Conservation (phyloP, 371 early-diverging fungal species). For the Mucor irregularis region DNA sequence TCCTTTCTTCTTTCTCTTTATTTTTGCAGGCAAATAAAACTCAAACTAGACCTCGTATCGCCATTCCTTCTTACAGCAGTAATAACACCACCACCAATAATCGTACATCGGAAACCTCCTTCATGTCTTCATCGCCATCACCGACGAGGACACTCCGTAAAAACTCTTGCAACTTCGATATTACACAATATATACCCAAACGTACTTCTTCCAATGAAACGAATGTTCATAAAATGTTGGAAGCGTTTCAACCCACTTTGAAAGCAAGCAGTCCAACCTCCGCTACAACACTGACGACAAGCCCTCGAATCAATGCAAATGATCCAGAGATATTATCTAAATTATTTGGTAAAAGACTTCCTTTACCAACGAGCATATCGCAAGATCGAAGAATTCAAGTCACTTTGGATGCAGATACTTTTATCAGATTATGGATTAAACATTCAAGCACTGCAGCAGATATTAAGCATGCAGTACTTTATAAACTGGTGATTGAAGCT, state of each 20-base stretch:
- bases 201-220: conserved; percentile 25
- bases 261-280: background rate
- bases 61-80: conserved; percentile 7
- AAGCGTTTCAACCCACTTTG: conserved; percentile 17
- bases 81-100: background rate
- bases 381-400: conserved; percentile 35
- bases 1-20: background rate
- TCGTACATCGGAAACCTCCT: too few relatives aligned
- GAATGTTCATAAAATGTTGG: conserved; percentile 20
- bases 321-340: conserved; percentile 20
- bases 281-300: conserved; percentile 1
- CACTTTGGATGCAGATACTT: conserved; percentile 30
- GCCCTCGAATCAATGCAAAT: conserved; percentile 14
- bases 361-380: conserved; percentile 9
- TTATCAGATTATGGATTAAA: conserved; percentile 23
- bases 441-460: background rate
- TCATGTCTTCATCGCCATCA: background rate
- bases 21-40: background rate
- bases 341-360: conserved; percentile 21
- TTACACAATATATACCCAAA: conserved; percentile 31
- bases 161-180: conserved; percentile 13
- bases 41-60: conserved; percentile 11
- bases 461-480: conserved; percentile 20
- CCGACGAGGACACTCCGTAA: background rate
- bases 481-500: conserved; percentile 18